These are phyloP conservation scores for Harringtonia lauricola DNA, from an alignment of 2,329 filamentous ascomycete species.

Conservation along the genomic window DNA sequence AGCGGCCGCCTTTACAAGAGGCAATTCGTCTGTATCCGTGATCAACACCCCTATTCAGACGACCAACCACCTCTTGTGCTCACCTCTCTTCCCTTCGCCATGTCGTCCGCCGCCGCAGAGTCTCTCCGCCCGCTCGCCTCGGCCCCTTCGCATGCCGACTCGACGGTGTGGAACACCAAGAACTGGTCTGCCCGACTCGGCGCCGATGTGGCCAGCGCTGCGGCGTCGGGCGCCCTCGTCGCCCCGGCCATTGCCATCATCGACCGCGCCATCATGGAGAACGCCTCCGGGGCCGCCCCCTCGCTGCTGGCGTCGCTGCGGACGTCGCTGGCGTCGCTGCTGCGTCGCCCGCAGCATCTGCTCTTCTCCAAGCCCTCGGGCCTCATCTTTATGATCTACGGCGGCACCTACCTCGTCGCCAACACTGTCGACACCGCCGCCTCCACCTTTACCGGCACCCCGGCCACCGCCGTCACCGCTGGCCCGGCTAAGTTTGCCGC, in stretches of 20 bases:
- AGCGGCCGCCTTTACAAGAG: no score
- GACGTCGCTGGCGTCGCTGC: slow-evolving; percentile 42
- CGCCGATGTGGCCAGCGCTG: slow-evolving; percentile 36
- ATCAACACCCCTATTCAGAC: no score
- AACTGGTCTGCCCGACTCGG: slow-evolving; percentile 24
- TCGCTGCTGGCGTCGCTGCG: slow-evolving; percentile 49
- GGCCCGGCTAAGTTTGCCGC: slow-evolving; percentile 73
- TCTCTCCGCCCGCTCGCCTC: no score
- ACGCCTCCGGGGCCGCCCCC: slow-evolving; percentile 58
- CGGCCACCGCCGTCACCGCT: slow-evolving; percentile 54
- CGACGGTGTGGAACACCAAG: slow-evolving; percentile 14
- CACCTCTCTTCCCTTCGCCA: no score
- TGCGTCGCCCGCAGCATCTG: slow-evolving; percentile 49
- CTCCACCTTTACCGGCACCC: slow-evolving; percentile 47
- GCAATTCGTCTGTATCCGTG: no score
- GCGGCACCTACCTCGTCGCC: slow-evolving; percentile 79
- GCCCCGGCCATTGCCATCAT: slow-evolving; percentile 81
- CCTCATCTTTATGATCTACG: slow-evolving; percentile 68
- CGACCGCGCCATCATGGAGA: slow-evolving; percentile 78
- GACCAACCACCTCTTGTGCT: no score
- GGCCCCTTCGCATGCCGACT: no score
- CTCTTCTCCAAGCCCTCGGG: slow-evolving; percentile 56
- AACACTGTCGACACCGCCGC: slow-evolving; percentile 75
- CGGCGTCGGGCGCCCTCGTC: slow-evolving; percentile 61
- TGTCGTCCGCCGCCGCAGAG: no score